These are phyloP conservation scores for Seiridium unicorne DNA, from an alignment of 2,329 filamentous ascomycete species.

Conservation along the genomic window DNA sequence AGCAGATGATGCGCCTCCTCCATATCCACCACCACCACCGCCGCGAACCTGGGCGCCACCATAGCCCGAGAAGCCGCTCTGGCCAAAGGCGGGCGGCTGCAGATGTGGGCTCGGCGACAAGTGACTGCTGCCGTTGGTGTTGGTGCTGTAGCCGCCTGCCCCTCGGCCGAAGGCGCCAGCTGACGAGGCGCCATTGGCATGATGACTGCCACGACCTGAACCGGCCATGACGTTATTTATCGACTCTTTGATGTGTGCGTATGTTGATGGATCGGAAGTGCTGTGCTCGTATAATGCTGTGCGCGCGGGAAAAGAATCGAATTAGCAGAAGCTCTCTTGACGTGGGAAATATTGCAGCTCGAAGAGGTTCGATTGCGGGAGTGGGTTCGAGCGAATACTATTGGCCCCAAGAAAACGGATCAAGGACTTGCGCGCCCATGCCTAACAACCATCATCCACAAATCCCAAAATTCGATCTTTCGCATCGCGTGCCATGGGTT, in stretches of 20 bases:
- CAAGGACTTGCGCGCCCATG: too few relatives aligned
- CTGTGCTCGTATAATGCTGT: conserved; percentile 21
- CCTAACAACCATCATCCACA: neutral
- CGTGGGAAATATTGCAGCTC: neutral
- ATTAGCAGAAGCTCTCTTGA: neutral
- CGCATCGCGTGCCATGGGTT: neutral
- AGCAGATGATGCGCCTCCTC: conserved; percentile 2
- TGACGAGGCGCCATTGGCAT: conserved; percentile 2
- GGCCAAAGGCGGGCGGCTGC: neutral
- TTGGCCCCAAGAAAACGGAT: too few relatives aligned
- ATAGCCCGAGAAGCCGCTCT: neutral
- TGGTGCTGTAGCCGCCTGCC: neutral
- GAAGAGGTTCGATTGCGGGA: neutral
- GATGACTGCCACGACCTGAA: conserved; percentile 3
- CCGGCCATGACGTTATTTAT: conserved; percentile 8
- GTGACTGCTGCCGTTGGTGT: neutral
- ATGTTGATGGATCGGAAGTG: conserved; percentile 15
- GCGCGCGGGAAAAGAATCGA: neutral
- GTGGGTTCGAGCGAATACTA: neutral
- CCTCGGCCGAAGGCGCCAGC: neutral
- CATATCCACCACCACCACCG: neutral
- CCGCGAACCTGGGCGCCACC: neutral
- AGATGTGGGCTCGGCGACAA: neutral
- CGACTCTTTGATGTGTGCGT: conserved; percentile 10
- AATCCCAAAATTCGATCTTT: neutral